phyloP scores from a whole-genome alignment of 1,284 basidiomycete species.

The Tremellales sp. region DNA sequence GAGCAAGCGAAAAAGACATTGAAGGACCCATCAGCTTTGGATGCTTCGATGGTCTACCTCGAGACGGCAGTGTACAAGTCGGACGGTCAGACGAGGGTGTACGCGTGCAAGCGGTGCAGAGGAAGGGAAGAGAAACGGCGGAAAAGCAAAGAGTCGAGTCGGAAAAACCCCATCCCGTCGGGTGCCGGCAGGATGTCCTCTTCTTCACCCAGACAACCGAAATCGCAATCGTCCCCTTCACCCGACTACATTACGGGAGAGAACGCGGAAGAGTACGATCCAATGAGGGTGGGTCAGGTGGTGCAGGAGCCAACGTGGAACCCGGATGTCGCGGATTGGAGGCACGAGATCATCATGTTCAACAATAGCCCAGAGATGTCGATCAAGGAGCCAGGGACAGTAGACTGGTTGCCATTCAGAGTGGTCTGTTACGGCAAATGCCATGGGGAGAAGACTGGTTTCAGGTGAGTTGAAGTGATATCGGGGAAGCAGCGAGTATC shows the following conservation, averaged over 20 bases:
- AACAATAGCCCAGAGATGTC: conserved; percentile 91
- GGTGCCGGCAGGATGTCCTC: too few relatives aligned
- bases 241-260: conserved; percentile 38
- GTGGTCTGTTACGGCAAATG: conserved; percentile 99
- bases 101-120: conserved; percentile 79
- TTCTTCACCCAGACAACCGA: too few relatives aligned
- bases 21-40: conserved; percentile 24
- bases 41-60: conserved; percentile 24
- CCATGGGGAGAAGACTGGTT: conserved; percentile 95
- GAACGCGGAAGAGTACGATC: conserved; percentile 41
- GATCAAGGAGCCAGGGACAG: conserved; percentile 82
- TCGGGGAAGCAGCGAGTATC: background rate
- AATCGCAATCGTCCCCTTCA: conserved; percentile 23
- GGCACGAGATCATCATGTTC: conserved; percentile 80
- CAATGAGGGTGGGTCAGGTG: conserved; percentile 30
- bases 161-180: conserved; percentile 27
- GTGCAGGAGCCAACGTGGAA: conserved; percentile 45
- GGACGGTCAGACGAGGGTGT: conserved; percentile 51
- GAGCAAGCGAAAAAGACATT: conserved; percentile 32
- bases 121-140: conserved; percentile 64
- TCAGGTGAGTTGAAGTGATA: conserved; percentile 52
- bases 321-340: conserved; percentile 37
- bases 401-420: conserved; percentile 76
- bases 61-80: conserved; percentile 47
- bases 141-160: conserved; percentile 35